These are phyloP conservation scores for Camellia sinensis DNA, from an alignment of 148 eudicot genomes.

Conservation along the genomic window DNA sequence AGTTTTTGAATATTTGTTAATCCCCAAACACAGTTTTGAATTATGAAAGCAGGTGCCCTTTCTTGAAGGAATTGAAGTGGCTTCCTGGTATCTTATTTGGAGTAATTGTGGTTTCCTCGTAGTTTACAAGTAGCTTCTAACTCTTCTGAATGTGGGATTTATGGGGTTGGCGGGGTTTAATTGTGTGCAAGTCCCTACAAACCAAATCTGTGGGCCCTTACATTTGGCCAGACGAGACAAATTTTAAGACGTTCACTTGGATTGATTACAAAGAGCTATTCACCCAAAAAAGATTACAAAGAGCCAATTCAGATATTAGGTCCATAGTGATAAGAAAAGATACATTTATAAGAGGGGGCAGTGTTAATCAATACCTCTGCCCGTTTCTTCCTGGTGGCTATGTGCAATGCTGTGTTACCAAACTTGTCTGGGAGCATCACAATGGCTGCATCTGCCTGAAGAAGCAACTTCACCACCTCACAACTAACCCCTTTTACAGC, in stretches of 20 bases:
- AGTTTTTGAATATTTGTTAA: background rate
- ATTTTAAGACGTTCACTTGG: too few relatives aligned
- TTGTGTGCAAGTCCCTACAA: background rate
- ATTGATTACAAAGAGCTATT: background rate
- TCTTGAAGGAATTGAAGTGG: too few relatives aligned
- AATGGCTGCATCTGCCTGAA: conserved; percentile 59
- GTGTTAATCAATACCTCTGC: conserved; percentile 38
- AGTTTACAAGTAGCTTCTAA: too few relatives aligned
- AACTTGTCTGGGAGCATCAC: conserved; percentile 67
- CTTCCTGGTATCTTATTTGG: too few relatives aligned
- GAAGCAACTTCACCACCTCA: conserved; percentile 59
- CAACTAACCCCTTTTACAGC: conserved; percentile 73
- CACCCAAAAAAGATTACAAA: background rate
- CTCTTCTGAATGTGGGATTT: background rate
- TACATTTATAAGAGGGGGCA: background rate
- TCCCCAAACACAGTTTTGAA: background rate
- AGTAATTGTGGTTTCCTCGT: too few relatives aligned
- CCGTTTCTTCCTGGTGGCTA: conserved; percentile 69
- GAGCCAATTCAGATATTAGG: background rate
- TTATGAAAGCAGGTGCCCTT: too few relatives aligned
- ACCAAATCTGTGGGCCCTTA: background rate
- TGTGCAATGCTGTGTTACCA: conserved; percentile 56
- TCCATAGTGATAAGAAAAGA: background rate
- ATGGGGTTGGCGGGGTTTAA: too few relatives aligned
- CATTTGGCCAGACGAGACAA: background rate